A percentile compares a stretch with the other conserved stretches of the same genome.
These are phyloP conservation scores for Blastocystis sp. DNA, from an alignment of 352 stramenopile species.

Conservation along the genomic window DNA sequence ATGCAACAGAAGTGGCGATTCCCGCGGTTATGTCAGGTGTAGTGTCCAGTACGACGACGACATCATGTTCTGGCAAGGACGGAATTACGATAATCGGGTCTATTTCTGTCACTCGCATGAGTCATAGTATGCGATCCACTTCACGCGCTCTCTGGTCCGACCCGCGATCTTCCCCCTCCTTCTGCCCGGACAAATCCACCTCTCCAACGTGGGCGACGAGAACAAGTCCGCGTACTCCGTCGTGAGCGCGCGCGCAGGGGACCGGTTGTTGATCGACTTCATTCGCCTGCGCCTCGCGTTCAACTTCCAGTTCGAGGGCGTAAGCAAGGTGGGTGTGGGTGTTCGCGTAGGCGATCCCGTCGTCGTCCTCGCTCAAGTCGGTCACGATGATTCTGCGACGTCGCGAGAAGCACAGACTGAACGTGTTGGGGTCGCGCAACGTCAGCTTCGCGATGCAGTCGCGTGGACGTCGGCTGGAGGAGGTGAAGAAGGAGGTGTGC, in stretches of 20 bases:
- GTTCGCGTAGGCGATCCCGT: conserved; percentile 15
- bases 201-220: neutral
- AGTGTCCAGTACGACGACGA: conserved; percentile 62
- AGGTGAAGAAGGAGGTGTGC: conserved; percentile 7
- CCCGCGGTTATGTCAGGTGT: neutral
- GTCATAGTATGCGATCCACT: conserved; percentile 21
- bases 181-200: neutral
- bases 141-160: conserved; percentile 35
- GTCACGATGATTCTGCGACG: conserved; percentile 32
- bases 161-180: conserved; percentile 46
- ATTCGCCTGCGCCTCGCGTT: conserved; percentile 54
- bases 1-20: conserved; percentile 1
- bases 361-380: neutral
- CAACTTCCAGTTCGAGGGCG: conserved; percentile 61
- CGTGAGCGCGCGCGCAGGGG: neutral
- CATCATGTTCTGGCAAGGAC: conserved; percentile 23
- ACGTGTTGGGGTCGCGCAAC: conserved; percentile 7
- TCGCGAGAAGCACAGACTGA: conserved; percentile 21
- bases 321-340: neutral
- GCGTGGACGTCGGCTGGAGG: conserved; percentile 14
- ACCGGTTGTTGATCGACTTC: conserved; percentile 39
- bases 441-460: conserved; percentile 43
- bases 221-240: conserved; percentile 6
- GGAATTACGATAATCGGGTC: conserved; percentile 16
- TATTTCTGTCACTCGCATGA: neutral